These are phyloP conservation scores for Diutina siamensis DNA, from an alignment of 1,139 yeast genomes.

Conservation along the genomic window DNA sequence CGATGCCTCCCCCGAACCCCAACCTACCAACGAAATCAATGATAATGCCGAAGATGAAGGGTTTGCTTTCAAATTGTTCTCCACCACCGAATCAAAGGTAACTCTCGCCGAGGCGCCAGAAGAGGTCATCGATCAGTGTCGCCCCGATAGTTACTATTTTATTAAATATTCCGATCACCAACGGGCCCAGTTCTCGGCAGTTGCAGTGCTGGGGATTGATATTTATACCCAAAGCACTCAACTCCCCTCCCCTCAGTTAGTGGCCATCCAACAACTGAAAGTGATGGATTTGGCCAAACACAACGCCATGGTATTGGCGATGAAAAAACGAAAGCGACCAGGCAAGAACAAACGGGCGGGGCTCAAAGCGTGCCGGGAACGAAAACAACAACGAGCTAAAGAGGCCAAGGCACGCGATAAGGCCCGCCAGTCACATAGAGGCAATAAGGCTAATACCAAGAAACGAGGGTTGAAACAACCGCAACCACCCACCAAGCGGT, in stretches of 20 bases:
- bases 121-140: neutral
- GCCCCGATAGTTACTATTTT: neutral
- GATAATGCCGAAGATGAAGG: neutral
- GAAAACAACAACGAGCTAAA: neutral
- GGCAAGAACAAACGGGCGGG: slow-evolving; percentile 1
- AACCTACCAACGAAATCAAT: neutral
- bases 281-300: neutral
- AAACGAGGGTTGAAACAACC: neutral
- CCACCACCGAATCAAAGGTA: neutral
- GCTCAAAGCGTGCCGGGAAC: neutral
- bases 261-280: neutral
- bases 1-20: neutral
- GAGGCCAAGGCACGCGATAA: neutral
- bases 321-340: neutral
- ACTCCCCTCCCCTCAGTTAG: neutral
- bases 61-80: neutral
- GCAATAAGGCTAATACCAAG: neutral
- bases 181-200: neutral
- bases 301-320: neutral
- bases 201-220: neutral
- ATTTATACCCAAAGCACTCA: neutral
- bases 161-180: neutral
- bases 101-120: neutral
- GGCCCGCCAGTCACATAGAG: neutral
- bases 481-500: neutral